These are phyloP conservation scores for Coemansia sp. DNA, from an alignment of 192 early-diverging fungal species.

Conservation along the genomic window DNA sequence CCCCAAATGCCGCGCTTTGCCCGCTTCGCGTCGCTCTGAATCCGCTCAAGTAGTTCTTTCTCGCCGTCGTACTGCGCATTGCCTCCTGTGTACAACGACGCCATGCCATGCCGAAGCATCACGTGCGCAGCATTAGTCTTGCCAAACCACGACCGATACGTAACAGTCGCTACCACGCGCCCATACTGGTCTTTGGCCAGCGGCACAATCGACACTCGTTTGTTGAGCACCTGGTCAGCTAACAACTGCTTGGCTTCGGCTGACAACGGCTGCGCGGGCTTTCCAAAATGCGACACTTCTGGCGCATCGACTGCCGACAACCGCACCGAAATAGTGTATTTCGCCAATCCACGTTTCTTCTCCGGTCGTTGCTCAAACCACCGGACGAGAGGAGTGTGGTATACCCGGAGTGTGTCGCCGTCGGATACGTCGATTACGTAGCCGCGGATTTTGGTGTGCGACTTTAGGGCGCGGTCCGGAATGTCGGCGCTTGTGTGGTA, in stretches of 20 bases:
- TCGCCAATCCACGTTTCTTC: slow-evolving; percentile 31
- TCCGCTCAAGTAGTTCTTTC: slow-evolving; percentile 22
- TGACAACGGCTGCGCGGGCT: slow-evolving; percentile 50
- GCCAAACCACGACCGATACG: slow-evolving; percentile 21
- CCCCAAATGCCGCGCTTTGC: slow-evolving; percentile 44
- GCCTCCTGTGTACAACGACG: slow-evolving; percentile 41
- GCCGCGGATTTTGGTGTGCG: slow-evolving; percentile 33
- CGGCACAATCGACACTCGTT: slow-evolving; percentile 32
- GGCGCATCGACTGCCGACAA: slow-evolving; percentile 50
- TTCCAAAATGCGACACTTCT: slow-evolving; percentile 53
- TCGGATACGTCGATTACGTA: slow-evolving; percentile 47
- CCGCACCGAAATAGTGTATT: slow-evolving; percentile 41
- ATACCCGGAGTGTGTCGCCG: slow-evolving; percentile 44
- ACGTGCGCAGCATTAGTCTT: slow-evolving; percentile 42
- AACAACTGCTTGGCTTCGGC: slow-evolving; percentile 42
- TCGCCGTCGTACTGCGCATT: slow-evolving; percentile 50
- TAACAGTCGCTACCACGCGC: slow-evolving; percentile 38
- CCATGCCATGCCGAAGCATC: slow-evolving; percentile 37
- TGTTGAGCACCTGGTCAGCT: slow-evolving; percentile 28
- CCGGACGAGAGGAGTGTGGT: slow-evolving; percentile 38
- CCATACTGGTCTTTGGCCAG: slow-evolving; percentile 54
- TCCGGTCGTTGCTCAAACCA: slow-evolving; percentile 33
- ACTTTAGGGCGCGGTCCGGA: slow-evolving; percentile 32
- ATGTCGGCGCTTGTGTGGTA: slow-evolving; percentile 45
- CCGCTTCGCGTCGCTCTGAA: slow-evolving; percentile 33